A percentile compares a stretch with the other conserved stretches of the same genome.
These are phyloP conservation scores for Calonectria naviculata DNA, from an alignment of 2,329 filamentous ascomycete species.

Conservation along the genomic window DNA sequence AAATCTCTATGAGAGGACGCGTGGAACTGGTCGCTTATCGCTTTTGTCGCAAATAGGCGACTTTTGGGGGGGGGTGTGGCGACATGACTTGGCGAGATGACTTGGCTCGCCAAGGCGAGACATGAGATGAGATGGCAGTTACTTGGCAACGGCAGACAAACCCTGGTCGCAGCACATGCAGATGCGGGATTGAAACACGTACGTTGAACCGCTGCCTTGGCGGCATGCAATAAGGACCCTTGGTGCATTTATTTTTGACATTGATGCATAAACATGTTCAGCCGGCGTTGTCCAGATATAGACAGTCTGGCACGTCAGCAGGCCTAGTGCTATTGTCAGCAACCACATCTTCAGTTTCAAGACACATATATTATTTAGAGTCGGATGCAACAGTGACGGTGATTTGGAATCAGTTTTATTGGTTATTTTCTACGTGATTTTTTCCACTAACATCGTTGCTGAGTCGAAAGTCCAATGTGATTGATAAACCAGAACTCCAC, in stretches of 20 bases:
- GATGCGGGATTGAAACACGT: not conserved
- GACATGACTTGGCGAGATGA: not conserved
- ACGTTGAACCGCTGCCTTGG: not conserved
- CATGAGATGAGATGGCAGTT: not conserved
- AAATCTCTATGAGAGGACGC: conserved; percentile 41
- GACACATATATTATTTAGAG: no score
- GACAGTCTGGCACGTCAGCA: no score
- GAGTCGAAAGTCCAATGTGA: no score
- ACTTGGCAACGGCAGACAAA: not conserved
- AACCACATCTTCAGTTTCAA: no score
- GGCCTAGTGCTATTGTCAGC: no score
- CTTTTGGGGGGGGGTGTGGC: not conserved
- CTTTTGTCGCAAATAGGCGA: not conserved
- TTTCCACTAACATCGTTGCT: no score
- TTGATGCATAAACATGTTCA: not conserved
- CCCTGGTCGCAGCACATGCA: not conserved
- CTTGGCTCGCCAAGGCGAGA: not conserved
- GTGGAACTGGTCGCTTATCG: not conserved
- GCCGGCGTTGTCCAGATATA: no score
- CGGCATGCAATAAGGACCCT: not conserved
- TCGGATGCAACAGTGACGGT: no score
- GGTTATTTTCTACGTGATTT: no score
- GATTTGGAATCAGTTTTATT: no score
- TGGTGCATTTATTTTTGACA: not conserved
- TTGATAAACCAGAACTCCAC: no score